Evolutionary conservation across 2,329 filamentous ascomycete genomes (phyloP).

Genomic region (Drechslerella coelobrocha): DNA sequence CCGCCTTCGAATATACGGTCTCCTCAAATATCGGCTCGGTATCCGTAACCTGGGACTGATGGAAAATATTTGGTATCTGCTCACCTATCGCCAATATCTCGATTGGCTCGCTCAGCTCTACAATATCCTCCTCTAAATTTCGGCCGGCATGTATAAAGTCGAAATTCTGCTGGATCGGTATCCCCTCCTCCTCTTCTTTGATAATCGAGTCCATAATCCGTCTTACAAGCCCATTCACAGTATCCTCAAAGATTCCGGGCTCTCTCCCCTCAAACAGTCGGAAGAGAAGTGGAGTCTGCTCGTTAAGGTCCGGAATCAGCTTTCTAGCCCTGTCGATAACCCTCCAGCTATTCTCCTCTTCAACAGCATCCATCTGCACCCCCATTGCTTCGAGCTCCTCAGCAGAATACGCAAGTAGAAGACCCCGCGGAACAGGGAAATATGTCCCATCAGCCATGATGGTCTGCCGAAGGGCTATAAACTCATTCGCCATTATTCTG

Average conservation of each 20-base stretch:
- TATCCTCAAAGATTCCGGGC: not conserved
- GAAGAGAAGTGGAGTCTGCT: not conserved
- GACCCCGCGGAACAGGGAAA: slow-evolving; percentile 18
- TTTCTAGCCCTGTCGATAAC: not conserved
- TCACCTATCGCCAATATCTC: too few species aligned
- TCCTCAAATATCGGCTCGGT: too few species aligned
- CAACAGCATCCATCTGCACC: not conserved
- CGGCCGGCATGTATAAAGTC: too few species aligned
- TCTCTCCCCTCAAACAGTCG: slow-evolving; percentile 25
- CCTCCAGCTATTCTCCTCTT: not conserved
- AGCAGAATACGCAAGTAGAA: slow-evolving; percentile 8
- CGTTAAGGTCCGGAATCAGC: not conserved
- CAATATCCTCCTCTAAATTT: too few species aligned
- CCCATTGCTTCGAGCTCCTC: slow-evolving; percentile 22
- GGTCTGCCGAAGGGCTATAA: not conserved
- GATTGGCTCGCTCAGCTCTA: not conserved
- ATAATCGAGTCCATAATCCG: slow-evolving; percentile 4
- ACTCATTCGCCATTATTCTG: not conserved
- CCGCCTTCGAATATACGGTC: too few species aligned
- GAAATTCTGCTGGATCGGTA: too few species aligned
- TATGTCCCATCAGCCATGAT: slow-evolving; percentile 4
- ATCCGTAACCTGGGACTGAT: too few species aligned
- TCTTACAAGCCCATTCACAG: not conserved
- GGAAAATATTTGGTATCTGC: too few species aligned
- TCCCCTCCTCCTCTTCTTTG: not conserved